A percentile compares a stretch with the other conserved stretches of the same genome.
Evolutionary conservation across 805 yeast genomes (phyloP).

Genomic region (Middelhovenomyces tepae): DNA sequence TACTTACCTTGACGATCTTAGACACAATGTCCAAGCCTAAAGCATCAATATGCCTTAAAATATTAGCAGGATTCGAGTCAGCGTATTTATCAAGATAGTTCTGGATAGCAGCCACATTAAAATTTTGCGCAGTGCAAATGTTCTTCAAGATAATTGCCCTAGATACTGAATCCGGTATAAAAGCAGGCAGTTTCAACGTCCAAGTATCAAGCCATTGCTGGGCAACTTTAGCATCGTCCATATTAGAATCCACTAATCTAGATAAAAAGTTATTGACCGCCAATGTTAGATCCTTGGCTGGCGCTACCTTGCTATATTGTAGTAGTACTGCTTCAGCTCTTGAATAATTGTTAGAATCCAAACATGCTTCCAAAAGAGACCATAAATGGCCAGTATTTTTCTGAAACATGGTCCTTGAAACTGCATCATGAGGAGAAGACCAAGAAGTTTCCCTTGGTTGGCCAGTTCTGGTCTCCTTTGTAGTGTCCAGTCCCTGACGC

Average conservation of each 20-base stretch:
- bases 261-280: constrained; percentile 60
- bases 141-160: constrained; percentile 50
- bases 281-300: constrained; percentile 43
- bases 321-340: constrained; percentile 63
- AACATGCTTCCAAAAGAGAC: constrained; percentile 70
- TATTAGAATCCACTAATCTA: constrained; percentile 33
- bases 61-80: constrained; percentile 11
- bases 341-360: constrained; percentile 53
- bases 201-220: constrained; percentile 34
- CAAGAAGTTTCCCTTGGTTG: constrained; percentile 16
- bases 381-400: constrained; percentile 60
- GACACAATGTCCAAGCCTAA: constrained; percentile 40
- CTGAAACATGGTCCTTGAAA: constrained; percentile 30
- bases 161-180: constrained; percentile 46
- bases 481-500: background rate
- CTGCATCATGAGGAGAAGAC: constrained; percentile 27
- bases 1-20: constrained; percentile 24
- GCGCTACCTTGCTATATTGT: constrained; percentile 46
- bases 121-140: constrained; percentile 22
- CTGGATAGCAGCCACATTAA: constrained; percentile 11
- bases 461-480: background rate
- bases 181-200: constrained; percentile 21
- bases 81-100: constrained; percentile 16
- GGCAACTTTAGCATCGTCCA: constrained; percentile 35
- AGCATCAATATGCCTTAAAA: constrained; percentile 43